Percentiles rank a stretch among this genome's conserved stretches.
Conservation (phyloP, 345 rosid genomes). For the Populus tremula region DNA sequence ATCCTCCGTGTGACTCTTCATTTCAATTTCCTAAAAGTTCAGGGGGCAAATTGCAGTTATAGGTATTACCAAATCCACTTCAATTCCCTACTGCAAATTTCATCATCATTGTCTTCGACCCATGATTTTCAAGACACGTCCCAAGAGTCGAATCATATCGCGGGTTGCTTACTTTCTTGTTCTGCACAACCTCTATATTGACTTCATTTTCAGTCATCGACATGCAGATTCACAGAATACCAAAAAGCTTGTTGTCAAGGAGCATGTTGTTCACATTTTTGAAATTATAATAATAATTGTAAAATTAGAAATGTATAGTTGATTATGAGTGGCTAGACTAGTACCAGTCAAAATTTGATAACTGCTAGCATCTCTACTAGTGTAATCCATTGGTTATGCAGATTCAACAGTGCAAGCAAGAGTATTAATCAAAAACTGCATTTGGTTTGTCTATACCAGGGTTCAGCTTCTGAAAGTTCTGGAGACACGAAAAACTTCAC, state of each 20-base stretch:
- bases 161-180: not conserved
- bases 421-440: not conserved
- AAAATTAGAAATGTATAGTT: not conserved
- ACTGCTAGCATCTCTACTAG: not conserved
- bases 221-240: not conserved
- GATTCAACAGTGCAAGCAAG: not conserved
- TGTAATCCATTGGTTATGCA: not conserved
- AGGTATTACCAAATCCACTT: not conserved
- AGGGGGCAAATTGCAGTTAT: not conserved
- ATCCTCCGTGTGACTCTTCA: not conserved
- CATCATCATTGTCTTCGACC: not conserved
- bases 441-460: conserved; percentile 36
- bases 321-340: not conserved
- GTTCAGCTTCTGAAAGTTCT: conserved; percentile 84
- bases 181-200: not conserved
- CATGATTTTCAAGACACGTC: not conserved
- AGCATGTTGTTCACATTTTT: not conserved
- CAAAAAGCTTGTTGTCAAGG: not conserved
- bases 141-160: not conserved
- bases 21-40: not conserved
- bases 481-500: conserved; percentile 69
- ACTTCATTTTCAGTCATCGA: not conserved
- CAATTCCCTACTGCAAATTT: not conserved
- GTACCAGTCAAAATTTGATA: not conserved
- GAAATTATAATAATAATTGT: not conserved